These are phyloP conservation scores for Lentithecium fluviatile DNA, from an alignment of 495 filamentous ascomycete genomes.

Conservation along the genomic window DNA sequence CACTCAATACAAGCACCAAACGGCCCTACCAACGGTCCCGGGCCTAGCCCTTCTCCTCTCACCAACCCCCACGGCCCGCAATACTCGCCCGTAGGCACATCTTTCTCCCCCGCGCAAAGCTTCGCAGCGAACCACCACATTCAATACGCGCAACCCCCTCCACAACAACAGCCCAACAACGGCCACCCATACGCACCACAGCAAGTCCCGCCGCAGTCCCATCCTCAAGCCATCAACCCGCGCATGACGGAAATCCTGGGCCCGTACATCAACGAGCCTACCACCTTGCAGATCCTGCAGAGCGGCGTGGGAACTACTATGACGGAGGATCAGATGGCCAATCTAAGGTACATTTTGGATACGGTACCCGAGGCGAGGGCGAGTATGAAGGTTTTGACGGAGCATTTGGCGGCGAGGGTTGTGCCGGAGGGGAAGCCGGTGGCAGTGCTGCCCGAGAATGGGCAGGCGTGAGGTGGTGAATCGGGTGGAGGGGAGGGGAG, in stretches of 20 bases:
- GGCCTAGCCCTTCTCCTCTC: neutral
- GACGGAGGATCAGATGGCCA: constrained; percentile 30
- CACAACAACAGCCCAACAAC: constrained; percentile 10
- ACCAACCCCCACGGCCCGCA: constrained; percentile 22
- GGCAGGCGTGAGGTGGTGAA: no score
- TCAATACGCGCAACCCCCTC: no score
- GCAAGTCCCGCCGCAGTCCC: neutral
- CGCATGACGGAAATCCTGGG: constrained; percentile 37
- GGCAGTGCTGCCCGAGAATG: neutral
- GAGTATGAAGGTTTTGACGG: constrained; percentile 33
- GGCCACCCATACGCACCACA: constrained; percentile 1
- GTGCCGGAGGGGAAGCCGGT: neutral
- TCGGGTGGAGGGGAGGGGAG: no score
- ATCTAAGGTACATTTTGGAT: constrained; percentile 39
- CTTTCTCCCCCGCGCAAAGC: constrained; percentile 5
- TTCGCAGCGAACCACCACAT: neutral
- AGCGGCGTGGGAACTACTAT: constrained; percentile 27
- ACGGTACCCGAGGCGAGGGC: constrained; percentile 32
- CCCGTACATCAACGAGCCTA: constrained; percentile 27
- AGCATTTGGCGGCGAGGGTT: constrained; percentile 16
- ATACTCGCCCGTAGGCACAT: constrained; percentile 17
- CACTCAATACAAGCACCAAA: constrained; percentile 6
- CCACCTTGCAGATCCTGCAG: constrained; percentile 33
- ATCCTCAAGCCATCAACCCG: constrained; percentile 15
- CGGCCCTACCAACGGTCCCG: constrained; percentile 10